phyloP scores from a whole-genome alignment of 2,329 filamentous ascomycete genomes.

The Coniochaeta ligniaria region DNA sequence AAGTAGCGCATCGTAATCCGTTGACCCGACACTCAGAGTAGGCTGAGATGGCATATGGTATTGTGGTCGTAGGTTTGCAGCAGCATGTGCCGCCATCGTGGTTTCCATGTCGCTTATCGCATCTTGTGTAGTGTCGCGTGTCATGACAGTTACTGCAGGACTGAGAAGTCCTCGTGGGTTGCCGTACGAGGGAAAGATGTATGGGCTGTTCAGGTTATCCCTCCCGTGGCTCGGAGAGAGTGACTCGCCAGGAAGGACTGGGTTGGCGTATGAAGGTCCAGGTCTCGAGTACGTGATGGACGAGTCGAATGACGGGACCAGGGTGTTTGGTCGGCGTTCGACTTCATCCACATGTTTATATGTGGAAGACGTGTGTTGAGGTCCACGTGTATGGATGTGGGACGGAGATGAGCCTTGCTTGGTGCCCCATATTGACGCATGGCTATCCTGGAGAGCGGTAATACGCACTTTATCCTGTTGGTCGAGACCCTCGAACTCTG shows the following conservation, averaged over 20 bases:
- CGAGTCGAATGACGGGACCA: neutral
- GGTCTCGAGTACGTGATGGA: neutral
- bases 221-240: neutral
- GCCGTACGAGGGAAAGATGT: neutral
- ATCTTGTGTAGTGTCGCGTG: neutral
- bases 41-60: constrained; percentile 2
- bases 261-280: neutral
- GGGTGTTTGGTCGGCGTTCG: neutral
- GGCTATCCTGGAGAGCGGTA: neutral
- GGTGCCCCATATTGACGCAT: neutral
- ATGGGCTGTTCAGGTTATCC: neutral
- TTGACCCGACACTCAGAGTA: constrained; percentile 11
- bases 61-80: neutral
- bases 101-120: neutral
- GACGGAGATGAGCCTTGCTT: neutral
- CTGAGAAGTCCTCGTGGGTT: neutral
- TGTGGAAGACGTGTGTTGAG: neutral
- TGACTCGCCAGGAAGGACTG: neutral
- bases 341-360: neutral
- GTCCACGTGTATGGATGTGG: neutral
- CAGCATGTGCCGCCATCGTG: neutral
- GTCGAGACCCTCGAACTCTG: constrained; percentile 7
- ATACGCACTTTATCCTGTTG: constrained; percentile 5
- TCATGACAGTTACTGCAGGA: neutral
- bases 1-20: constrained; percentile 39